Base-by-base conservation (phyloP, 75 land plant genomes). In the Chamaecyparis obtusa region DNA sequence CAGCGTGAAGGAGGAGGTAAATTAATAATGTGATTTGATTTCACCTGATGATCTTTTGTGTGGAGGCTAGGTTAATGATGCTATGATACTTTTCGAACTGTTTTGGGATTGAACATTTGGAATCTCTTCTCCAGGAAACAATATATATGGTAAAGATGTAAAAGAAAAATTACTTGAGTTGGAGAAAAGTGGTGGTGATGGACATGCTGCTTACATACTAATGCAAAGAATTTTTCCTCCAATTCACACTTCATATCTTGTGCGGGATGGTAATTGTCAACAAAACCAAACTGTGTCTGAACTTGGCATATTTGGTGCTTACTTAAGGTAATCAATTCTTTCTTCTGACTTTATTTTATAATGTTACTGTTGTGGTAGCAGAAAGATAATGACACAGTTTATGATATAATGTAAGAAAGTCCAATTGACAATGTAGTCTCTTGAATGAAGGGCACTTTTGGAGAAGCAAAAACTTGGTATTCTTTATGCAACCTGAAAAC, bases 1-100 rank as follows among this genome's bases (percentile, higher is more conserved):
- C 99, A 98, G 90, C 91, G 99, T 87, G 99, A 98, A 94, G 99
- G 99, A 87, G 99, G 99, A 89, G 99, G 99, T 97, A 56, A 49
- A 17, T 16, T 87, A 37, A 36, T 78, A n/a, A 37, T n/a, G 17
- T 13, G 80, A 27, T 49, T 48, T 79, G 27, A 54, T 14, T 51
- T 51, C 33, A 37, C 35, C 83, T 86, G 56, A 60, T 69, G 16
- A 55, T 46, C 8, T 71, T 86, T 39, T n/a, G 49, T 17, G 71
- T 43, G 60, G 39, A 57, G 21, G 32, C 55, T 36, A 27, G 48
- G 13, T 44, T 64, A 49, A 49, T 49, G 51, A 49, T 49, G 51
- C 51, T 49, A 49, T 6, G 44, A 39, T 36, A 48, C 51, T 0
- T 46, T 43, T 39, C 57, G 6, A 67, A 71, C 7, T 57, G 1